These are phyloP conservation scores for Sporothrix euskadiensis DNA, from an alignment of 2,329 filamentous ascomycete species.

Conservation along the genomic window DNA sequence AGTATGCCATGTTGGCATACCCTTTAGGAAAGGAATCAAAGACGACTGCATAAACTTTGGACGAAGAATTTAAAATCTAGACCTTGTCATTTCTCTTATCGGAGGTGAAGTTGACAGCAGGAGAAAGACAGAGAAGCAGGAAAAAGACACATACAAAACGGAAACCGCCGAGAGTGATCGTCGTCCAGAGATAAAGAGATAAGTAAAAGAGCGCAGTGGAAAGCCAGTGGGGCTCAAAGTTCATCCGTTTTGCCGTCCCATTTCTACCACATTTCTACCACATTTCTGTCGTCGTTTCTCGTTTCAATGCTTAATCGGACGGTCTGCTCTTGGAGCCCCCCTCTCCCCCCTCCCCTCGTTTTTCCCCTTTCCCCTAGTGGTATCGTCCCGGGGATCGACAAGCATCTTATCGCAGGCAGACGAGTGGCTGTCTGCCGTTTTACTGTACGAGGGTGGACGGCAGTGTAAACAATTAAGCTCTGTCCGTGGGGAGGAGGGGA, in stretches of 20 bases:
- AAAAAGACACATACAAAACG: neutral
- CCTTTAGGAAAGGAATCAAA: neutral
- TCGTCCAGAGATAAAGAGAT: conserved; percentile 2
- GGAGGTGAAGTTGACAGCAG: neutral
- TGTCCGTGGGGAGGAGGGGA: neutral
- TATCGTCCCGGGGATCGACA: neutral
- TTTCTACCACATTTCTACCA: neutral
- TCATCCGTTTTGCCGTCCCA: neutral
- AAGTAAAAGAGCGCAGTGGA: neutral
- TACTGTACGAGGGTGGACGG: too few species aligned
- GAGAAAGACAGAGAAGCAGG: neutral
- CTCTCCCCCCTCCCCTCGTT: neutral
- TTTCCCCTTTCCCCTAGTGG: neutral
- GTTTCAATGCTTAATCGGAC: neutral
- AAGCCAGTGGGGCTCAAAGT: neutral
- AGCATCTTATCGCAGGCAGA: neutral
- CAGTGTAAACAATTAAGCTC: neutral
- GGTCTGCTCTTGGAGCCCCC: neutral
- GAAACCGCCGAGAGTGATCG: neutral
- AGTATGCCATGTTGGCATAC: neutral
- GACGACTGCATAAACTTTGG: neutral
- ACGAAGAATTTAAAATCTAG: neutral
- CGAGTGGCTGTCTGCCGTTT: neutral
- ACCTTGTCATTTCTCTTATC: neutral
- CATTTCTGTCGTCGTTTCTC: neutral